phyloP scores from a whole-genome alignment of 805 yeast genomes.

The Nakazawaea siamensis region DNA sequence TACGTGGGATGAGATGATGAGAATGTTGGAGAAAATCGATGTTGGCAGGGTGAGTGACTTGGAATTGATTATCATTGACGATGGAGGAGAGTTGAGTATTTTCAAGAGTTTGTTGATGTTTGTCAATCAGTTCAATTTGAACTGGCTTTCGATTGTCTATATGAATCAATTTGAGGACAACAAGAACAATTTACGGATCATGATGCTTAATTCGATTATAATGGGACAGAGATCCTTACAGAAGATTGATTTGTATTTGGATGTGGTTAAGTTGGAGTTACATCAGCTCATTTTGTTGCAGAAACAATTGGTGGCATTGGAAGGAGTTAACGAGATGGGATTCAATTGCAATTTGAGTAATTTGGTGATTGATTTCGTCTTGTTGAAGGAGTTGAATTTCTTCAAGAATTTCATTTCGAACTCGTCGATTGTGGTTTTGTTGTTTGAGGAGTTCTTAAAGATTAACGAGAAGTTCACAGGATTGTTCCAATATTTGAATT shows the following conservation, averaged over 20 bases:
- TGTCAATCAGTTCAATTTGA: slow-evolving; percentile 1
- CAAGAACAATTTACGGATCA: slow-evolving; percentile 8
- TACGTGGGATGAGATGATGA: background rate
- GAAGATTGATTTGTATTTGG: slow-evolving; percentile 3
- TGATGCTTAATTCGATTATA: slow-evolving; percentile 6
- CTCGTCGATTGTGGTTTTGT: slow-evolving; percentile 3
- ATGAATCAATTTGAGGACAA: slow-evolving; percentile 1
- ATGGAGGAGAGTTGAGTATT: slow-evolving; percentile 6
- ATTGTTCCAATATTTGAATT: slow-evolving; percentile 1
- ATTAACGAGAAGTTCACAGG: background rate
- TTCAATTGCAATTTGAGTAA: slow-evolving; percentile 6
- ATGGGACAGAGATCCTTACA: background rate
- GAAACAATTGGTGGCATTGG: slow-evolving; percentile 2
- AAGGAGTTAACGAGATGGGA: background rate
- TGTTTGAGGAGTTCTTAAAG: slow-evolving; percentile 5
- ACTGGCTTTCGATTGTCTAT: slow-evolving; percentile 1
- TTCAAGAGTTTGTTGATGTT: slow-evolving; percentile 3
- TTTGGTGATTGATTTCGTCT: slow-evolving; percentile 5
- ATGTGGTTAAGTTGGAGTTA: slow-evolving; percentile 2
- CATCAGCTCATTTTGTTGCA: slow-evolving; percentile 3
- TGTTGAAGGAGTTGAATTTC: slow-evolving; percentile 7
- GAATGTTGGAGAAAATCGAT: slow-evolving; percentile 1
- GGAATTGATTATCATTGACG: slow-evolving; percentile 8
- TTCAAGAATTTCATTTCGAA: slow-evolving; percentile 8
- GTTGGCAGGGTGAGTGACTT: background rate